Evolutionary conservation across 2,329 filamentous ascomycete species (phyloP).

Genomic region (Penicillium sclerotigenum): DNA sequence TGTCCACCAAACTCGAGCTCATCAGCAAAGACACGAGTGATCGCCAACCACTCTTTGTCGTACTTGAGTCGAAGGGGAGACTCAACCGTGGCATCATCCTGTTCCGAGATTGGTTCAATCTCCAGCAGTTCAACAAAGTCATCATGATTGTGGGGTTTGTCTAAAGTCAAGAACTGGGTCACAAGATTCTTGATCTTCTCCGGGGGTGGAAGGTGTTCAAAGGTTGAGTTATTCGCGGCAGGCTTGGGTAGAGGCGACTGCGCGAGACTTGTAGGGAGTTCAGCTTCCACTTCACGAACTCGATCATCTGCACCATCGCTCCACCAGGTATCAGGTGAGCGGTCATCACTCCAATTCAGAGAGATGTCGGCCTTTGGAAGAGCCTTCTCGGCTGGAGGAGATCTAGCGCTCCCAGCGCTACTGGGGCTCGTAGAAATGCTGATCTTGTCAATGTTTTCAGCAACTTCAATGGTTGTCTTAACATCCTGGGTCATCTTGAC

Average conservation of each 20-base stretch:
- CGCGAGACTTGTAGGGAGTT: slow-evolving; percentile 73
- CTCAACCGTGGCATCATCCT: slow-evolving; percentile 18
- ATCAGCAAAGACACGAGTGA: slow-evolving; percentile 74
- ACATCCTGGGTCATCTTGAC: slow-evolving; percentile 1
- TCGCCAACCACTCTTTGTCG: slow-evolving; percentile 93
- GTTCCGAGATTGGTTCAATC: slow-evolving; percentile 50
- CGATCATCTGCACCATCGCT: slow-evolving; percentile 20
- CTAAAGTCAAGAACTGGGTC: slow-evolving; percentile 82
- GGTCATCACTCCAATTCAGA: not conserved
- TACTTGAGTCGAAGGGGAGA: slow-evolving; percentile 67
- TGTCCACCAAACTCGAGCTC: slow-evolving; percentile 62
- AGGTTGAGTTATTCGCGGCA: not conserved
- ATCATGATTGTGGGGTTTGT: slow-evolving; percentile 76
- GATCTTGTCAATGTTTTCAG: slow-evolving; percentile 2
- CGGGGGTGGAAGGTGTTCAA: slow-evolving; percentile 21
- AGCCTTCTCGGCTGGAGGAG: not conserved
- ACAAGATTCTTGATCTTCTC: slow-evolving; percentile 72
- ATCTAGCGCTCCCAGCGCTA: not conserved
- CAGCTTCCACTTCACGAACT: slow-evolving; percentile 60
- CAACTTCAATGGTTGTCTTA: not conserved
- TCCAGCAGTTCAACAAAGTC: slow-evolving; percentile 74
- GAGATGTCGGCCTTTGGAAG: not conserved
- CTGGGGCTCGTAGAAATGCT: slow-evolving; percentile 1
- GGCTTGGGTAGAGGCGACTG: slow-evolving; percentile 31
- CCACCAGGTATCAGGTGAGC: not conserved